phyloP scores from a whole-genome alignment of 768 basidiomycete genomes.

The Rhizopogon roseolus region DNA sequence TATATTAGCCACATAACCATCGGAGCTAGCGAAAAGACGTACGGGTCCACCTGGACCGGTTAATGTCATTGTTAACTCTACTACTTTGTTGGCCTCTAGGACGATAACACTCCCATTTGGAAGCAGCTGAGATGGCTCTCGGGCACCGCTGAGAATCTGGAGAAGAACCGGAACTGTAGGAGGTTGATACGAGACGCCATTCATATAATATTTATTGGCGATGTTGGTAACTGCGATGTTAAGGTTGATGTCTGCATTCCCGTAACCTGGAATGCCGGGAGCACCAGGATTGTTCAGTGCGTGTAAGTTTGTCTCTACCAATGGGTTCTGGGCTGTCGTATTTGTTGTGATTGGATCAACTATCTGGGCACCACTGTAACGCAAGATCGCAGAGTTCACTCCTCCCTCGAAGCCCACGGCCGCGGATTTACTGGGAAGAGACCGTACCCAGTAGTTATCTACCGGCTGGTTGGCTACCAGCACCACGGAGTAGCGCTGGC shows the following conservation, averaged over 20 bases:
- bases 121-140: constrained; percentile 20
- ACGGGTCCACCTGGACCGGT: not conserved
- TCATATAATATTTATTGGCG: constrained; percentile 9
- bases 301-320: constrained; percentile 27
- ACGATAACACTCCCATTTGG: constrained; percentile 18
- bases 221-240: constrained; percentile 11
- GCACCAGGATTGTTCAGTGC: constrained; percentile 22
- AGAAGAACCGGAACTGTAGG: constrained; percentile 36
- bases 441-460: constrained; percentile 45
- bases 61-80: too few species aligned
- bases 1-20: not conserved
- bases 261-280: constrained; percentile 33
- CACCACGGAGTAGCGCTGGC: constrained; percentile 27
- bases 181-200: constrained; percentile 7
- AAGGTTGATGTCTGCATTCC: constrained; percentile 7
- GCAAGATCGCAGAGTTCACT: constrained; percentile 50
- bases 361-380: constrained; percentile 38
- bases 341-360: constrained; percentile 35
- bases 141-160: constrained; percentile 14
- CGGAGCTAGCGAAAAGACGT: not conserved
- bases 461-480: constrained; percentile 26
- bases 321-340: constrained; percentile 14
- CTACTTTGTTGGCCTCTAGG: constrained; percentile 21
- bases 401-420: constrained; percentile 29
- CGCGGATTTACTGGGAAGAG: constrained; percentile 21